Base-by-base conservation (phyloP, 768 basidiomycete species). In the Suillus ampliporus region DNA sequence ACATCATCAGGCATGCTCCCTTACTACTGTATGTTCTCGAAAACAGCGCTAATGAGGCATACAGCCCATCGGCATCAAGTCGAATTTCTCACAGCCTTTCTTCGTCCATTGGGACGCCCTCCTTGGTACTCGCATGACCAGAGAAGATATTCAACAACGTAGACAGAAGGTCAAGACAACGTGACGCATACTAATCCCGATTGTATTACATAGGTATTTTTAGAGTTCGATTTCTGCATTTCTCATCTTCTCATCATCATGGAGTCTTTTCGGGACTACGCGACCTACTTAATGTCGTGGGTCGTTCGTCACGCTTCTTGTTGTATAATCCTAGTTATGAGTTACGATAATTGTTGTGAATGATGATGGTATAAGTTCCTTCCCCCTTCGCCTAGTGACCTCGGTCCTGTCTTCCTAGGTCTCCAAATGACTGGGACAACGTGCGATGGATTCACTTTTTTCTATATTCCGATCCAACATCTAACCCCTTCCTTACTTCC, bases 11-110 rank as follows among this genome's bases (percentile, higher is more conserved):
- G 92, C 90, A 61, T 48, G 3, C 3, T 21, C 43, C 13, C 52
- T 31, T 9, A 17, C 15, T 5, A 43, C 56, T 3, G n/a, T 60
- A 15, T 41, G 26, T 50, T 64, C 11, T 31, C 31, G 15, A 17
- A 17, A 26, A n/a, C 51, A 26, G 50, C 19, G 50, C 9, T 51
- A 13, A 53, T n/a, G 34, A 57, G 19, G 35, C 15, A n/a, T 37
- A 31, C 23, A 65, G 65, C 19, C 62, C 40, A 83, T 90, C 66
- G 95, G 95, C 1, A 92, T 96, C 78, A 97, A 97, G 78, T 89
- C 87, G 41, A 97, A 97, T 71, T 98, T 94, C 71, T 84, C 91
- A 2, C 95, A 96, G 71, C 95, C 95, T 1, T 96, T 93, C 81
- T 98, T 95, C 77, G 81, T 94, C 38, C 94, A 95, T 66, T 98